phyloP scores from a whole-genome alignment of 2,329 filamentous ascomycete species.

The Aspergillus spinulosporus region DNA sequence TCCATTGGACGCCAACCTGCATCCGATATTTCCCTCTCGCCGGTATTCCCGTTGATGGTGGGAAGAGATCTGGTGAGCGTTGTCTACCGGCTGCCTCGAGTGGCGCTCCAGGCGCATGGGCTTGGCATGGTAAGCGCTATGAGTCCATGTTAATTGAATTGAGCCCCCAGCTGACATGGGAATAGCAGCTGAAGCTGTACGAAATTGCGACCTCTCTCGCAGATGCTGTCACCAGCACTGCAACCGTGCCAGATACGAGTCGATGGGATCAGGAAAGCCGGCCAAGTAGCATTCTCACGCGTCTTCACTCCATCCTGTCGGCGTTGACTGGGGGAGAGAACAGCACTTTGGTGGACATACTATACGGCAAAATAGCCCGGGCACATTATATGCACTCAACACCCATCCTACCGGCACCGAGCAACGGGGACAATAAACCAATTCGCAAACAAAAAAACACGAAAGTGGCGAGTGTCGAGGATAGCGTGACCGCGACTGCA shows the following conservation, averaged over 20 bases:
- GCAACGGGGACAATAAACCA: neutral
- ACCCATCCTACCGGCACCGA: constrained; percentile 4
- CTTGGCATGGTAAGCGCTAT: constrained; percentile 39
- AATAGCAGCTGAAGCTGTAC: constrained; percentile 31
- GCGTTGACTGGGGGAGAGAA: constrained; percentile 26
- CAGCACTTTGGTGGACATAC: constrained; percentile 23
- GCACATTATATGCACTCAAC: constrained; percentile 17
- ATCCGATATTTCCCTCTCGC: constrained; percentile 9
- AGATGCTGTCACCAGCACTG: constrained; percentile 25
- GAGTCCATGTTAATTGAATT: neutral
- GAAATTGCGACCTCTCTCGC: constrained; percentile 30
- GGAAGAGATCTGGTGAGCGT: constrained; percentile 49
- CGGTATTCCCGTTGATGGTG: constrained; percentile 43
- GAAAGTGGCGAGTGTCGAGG: too few species aligned
- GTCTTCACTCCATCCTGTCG: constrained; percentile 26
- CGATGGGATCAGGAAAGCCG: constrained; percentile 24
- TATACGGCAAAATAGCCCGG: constrained; percentile 28
- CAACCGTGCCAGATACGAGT: constrained; percentile 15
- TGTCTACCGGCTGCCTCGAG: constrained; percentile 47
- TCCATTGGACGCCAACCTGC: constrained; percentile 27
- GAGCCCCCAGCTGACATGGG: neutral
- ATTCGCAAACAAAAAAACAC: too few species aligned
- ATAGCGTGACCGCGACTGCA: too few species aligned
- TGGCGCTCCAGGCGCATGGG: constrained; percentile 53
- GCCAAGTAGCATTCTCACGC: constrained; percentile 24